phyloP scores from a whole-genome alignment of 768 basidiomycete species.

The Suillus fuscotomentosus region DNA sequence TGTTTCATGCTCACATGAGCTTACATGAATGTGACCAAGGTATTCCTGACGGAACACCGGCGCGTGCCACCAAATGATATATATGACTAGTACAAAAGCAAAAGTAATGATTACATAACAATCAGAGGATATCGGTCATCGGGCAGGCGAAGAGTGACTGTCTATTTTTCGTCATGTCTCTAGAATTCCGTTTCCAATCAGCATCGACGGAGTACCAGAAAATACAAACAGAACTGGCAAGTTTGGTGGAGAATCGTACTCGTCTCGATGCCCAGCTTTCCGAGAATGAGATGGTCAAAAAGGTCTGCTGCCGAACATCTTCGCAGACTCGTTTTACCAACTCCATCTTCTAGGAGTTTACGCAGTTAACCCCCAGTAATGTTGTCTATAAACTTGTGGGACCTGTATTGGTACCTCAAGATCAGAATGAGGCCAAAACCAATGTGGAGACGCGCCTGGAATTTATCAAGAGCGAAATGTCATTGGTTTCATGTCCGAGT shows the following conservation, averaged over 20 bases:
- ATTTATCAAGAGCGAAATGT: constrained; percentile 90
- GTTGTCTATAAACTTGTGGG: constrained; percentile 89
- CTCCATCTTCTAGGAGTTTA: constrained; percentile 67
- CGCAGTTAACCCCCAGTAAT: constrained; percentile 68
- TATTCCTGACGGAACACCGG: background rate
- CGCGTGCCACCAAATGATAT: background rate
- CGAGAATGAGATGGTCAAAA: constrained; percentile 91
- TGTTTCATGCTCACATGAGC: background rate
- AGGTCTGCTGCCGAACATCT: constrained; percentile 45
- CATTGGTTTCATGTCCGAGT: constrained; percentile 24
- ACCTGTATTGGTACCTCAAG: constrained; percentile 87
- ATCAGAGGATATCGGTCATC: background rate
- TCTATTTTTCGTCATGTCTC: constrained; percentile 41
- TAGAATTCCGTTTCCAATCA: constrained; percentile 61
- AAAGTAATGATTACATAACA: background rate
- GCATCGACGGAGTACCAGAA: constrained; percentile 79
- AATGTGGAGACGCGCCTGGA: constrained; percentile 90
- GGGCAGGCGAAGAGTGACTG: background rate
- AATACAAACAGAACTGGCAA: constrained; percentile 70
- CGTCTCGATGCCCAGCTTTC: constrained; percentile 86
- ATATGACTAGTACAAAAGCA: background rate
- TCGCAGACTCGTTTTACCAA: background rate
- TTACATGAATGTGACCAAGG: background rate
- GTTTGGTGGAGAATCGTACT: constrained; percentile 77
- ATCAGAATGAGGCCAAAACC: constrained; percentile 78